These are phyloP conservation scores for Iberis amara DNA, from an alignment of 441 rosid genomes.

Conservation along the genomic window DNA sequence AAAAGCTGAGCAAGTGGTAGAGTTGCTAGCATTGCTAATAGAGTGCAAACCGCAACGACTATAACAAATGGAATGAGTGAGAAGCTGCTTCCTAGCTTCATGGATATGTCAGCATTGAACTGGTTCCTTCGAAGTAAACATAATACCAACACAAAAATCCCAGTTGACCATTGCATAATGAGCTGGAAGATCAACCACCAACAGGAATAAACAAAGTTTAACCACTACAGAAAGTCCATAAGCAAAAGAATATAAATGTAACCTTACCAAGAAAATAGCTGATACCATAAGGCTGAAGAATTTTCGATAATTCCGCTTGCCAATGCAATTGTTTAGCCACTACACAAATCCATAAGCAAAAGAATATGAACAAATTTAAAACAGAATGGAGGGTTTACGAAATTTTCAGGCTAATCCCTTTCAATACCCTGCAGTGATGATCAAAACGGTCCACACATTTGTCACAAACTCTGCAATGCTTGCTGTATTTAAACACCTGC, in stretches of 20 bases:
- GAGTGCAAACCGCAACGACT: slow-evolving; percentile 81
- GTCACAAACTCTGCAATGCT: slow-evolving; percentile 97
- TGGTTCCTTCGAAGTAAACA: slow-evolving; percentile 74
- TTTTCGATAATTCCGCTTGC: slow-evolving; percentile 75
- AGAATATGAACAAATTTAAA: slow-evolving; percentile 14
- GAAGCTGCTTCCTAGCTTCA: slow-evolving; percentile 95
- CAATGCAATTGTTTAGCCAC: slow-evolving; percentile 99
- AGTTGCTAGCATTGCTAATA: slow-evolving; percentile 90
- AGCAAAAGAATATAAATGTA: slow-evolving; percentile 10
- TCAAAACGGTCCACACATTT: slow-evolving; percentile 91
- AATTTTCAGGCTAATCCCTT: background rate
- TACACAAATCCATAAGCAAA: slow-evolving; percentile 33
- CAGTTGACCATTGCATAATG: slow-evolving; percentile 90
- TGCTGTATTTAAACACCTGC: slow-evolving; percentile 96
- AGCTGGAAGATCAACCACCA: slow-evolving; percentile 89
- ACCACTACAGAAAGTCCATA: background rate
- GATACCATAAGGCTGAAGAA: slow-evolving; percentile 92
- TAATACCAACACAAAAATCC: slow-evolving; percentile 74
- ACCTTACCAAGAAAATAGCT: slow-evolving; percentile 76
- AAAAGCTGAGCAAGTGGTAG: slow-evolving; percentile 90
- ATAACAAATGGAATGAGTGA: slow-evolving; percentile 77
- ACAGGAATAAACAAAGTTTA: slow-evolving; percentile 37
- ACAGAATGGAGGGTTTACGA: background rate
- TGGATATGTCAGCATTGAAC: slow-evolving; percentile 59
- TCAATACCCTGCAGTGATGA: slow-evolving; percentile 95